Base-by-base conservation (phyloP, 352 stramenopile species). In the Phytophthora hybrid region DNA sequence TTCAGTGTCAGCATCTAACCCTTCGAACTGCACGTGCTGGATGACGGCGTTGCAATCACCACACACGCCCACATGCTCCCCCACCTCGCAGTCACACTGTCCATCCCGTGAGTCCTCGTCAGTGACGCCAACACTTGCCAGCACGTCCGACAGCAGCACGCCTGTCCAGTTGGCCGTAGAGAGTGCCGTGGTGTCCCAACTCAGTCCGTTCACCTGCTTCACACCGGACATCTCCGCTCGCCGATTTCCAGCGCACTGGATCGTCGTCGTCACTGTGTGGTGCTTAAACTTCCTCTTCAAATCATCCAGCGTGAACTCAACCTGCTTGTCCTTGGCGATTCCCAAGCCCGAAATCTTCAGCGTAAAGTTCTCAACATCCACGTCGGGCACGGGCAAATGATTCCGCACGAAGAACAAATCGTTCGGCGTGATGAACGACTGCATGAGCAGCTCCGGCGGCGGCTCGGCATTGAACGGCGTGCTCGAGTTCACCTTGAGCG, bases 191-290 rank as follows among this genome's bases (percentile, higher is more conserved):
- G 74, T 95, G 54, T 97, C 93, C 92, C 89, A 93, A 61, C 84
- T 88, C 39, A 96, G 69, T 9, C 85, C 88, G 69, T 97, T 93
- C 21, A 97, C 91, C 56, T 94, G 82, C 66, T 97, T 98, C 39
- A 98, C 86, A 11, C 88, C 78, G 23, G 97, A 98, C 88, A 99
- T 98, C 64, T 97, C 95, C 18, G 86, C 87, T 23, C 98, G 93
- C 29, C 98, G 94, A 78, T 99, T 99, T 19, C 98, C 98, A 47
- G 92, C 97, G 74, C 98, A 99, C 77, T 99, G 98, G 32, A 99
- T 90, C 13, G 97, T 99, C 6, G 95, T 94, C 6, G 88, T 87
- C 16, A 99, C 82, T 9, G 89, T 97, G 37, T 94, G 82, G 69
- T 99, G 91, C 51, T 92, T 89, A 80, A 98, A 98, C 62, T 95